A percentile compares a stretch with the other conserved stretches of the same genome.
phyloP scores from a whole-genome alignment of 805 yeast genomes.

The Pichia exigua region DNA sequence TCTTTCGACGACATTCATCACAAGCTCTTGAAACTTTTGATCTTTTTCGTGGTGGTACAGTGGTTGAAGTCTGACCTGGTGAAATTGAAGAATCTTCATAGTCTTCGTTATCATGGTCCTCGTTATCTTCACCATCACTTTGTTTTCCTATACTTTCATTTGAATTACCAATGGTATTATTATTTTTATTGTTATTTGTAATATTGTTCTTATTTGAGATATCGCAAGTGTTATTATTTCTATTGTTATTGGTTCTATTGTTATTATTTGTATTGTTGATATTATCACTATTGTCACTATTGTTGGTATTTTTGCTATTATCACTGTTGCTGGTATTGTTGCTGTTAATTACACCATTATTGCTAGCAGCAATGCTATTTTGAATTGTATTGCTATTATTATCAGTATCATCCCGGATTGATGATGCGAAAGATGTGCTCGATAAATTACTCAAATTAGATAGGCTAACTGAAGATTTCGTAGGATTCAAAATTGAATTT shows the following conservation, averaged over 20 bases:
- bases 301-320: background rate
- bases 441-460: background rate
- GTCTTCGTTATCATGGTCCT: background rate
- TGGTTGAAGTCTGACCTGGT: background rate
- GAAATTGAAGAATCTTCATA: background rate
- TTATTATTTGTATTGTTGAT: too few species aligned
- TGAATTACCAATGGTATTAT: too few species aligned
- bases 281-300: background rate
- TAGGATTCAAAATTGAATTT: conserved; percentile 7
- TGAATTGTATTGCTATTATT: background rate
- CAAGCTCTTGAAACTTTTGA: conserved; percentile 76
- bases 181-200: background rate
- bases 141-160: background rate
- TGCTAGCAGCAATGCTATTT: background rate
- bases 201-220: background rate
- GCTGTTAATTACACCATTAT: background rate
- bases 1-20: conserved; percentile 70
- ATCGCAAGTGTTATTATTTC: too few species aligned
- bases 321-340: too few species aligned
- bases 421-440: background rate
- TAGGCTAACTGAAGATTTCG: conserved; percentile 3
- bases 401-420: background rate
- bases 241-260: too few species aligned
- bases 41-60: conserved; percentile 40
- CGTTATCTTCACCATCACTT: background rate